Evolutionary conservation across 768 basidiomycete species (phyloP).

Genomic region (Dentipellis fragilis): DNA sequence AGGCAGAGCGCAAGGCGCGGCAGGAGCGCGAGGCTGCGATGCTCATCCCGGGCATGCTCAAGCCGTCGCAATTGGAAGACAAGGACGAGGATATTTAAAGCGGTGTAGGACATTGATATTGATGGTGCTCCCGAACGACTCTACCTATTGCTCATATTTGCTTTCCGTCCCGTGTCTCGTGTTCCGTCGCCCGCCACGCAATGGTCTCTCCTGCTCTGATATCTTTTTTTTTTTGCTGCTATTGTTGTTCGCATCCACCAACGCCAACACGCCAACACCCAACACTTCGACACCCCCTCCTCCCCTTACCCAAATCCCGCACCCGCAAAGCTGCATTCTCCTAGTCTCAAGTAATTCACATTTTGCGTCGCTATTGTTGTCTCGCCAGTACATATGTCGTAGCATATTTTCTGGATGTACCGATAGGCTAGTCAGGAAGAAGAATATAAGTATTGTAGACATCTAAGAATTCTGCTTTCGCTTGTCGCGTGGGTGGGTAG

Average conservation of each 20-base stretch:
- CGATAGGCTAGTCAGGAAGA: background rate
- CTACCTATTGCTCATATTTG: background rate
- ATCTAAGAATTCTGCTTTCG: background rate
- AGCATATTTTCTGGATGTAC: conserved; percentile 1
- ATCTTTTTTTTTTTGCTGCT: background rate
- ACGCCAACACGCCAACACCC: background rate
- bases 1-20: conserved; percentile 64
- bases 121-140: background rate
- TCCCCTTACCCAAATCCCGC: background rate
- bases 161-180: background rate
- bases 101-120: background rate
- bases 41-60: conserved; percentile 96
- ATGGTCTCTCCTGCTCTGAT: background rate
- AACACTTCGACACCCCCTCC: background rate
- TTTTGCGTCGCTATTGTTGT: background rate
- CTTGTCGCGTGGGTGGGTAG: background rate
- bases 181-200: background rate
- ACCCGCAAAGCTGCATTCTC: background rate
- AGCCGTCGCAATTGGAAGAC: conserved; percentile 90
- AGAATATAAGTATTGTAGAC: conserved; percentile 1
- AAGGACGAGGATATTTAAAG: conserved; percentile 77
- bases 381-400: background rate
- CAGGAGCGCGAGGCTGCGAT: conserved; percentile 84
- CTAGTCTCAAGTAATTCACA: background rate
- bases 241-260: background rate